These are phyloP conservation scores for Hammondia hammondi DNA, from an alignment of 169 alveolate genomes.

Conservation along the genomic window DNA sequence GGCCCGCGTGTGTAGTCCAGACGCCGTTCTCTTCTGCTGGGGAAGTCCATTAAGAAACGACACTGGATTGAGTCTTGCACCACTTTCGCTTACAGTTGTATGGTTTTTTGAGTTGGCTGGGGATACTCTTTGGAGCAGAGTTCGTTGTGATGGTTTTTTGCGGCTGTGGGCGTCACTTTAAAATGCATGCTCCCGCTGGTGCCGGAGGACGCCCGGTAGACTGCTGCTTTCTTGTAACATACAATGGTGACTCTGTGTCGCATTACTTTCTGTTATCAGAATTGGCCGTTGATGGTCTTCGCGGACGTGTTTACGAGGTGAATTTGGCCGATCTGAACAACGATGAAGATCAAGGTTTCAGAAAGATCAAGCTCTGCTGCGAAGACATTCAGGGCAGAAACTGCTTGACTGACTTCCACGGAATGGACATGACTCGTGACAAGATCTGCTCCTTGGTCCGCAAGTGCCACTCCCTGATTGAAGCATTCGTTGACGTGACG, in stretches of 20 bases:
- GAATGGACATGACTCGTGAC: slow-evolving; percentile 97
- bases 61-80: no score
- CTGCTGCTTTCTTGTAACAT: no score
- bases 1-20: not conserved
- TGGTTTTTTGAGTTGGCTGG: no score
- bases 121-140: no score
- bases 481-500: slow-evolving; percentile 96
- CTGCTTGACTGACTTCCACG: slow-evolving; percentile 96
- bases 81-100: no score
- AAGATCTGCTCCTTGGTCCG: slow-evolving; percentile 94
- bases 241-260: no score
- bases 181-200: no score
- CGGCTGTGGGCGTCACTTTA: no score
- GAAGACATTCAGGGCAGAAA: slow-evolving; percentile 93
- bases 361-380: slow-evolving; percentile 94
- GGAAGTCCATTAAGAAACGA: not conserved
- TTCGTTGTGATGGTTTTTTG: no score
- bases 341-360: slow-evolving; percentile 94
- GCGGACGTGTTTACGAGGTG: slow-evolving; percentile 95
- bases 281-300: slow-evolving; percentile 93
- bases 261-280: slow-evolving; percentile 80
- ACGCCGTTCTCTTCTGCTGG: not conserved
- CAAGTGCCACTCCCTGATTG: slow-evolving; percentile 96
- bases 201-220: no score
- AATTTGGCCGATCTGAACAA: slow-evolving; percentile 95